These are phyloP conservation scores for Chalciporus sphaerocephalus DNA, from an alignment of 768 basidiomycete species.

Conservation along the genomic window DNA sequence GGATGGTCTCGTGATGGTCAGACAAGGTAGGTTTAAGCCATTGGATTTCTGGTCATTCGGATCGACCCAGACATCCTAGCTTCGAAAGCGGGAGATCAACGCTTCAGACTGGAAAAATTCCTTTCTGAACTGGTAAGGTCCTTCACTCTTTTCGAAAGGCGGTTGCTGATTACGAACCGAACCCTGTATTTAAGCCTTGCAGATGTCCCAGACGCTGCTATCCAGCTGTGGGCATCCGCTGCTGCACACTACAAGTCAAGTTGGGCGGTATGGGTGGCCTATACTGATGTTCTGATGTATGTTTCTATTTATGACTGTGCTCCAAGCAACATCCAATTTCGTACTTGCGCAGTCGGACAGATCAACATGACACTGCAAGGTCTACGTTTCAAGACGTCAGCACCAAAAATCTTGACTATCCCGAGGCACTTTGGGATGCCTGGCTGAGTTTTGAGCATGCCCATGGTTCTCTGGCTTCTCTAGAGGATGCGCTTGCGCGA, in stretches of 20 bases:
- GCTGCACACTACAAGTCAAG: constrained; percentile 64
- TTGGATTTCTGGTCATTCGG: neutral
- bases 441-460: constrained; percentile 87
- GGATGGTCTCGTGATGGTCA: constrained; percentile 58
- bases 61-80: constrained; percentile 35
- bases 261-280: constrained; percentile 72
- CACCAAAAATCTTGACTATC: constrained; percentile 83
- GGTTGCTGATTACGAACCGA: constrained; percentile 1
- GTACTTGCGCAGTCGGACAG: constrained; percentile 42
- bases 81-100: constrained; percentile 66
- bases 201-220: constrained; percentile 49
- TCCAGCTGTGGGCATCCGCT: constrained; percentile 62
- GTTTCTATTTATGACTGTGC: constrained; percentile 19
- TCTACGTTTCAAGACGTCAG: constrained; percentile 62
- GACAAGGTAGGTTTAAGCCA: constrained; percentile 41
- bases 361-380: constrained; percentile 57
- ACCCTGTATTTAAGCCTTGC: constrained; percentile 44
- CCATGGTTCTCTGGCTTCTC: constrained; percentile 65
- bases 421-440: constrained; percentile 89
- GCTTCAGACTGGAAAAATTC: constrained; percentile 79
- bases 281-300: constrained; percentile 71
- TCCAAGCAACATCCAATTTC: neutral
- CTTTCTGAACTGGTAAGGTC: constrained; percentile 66
- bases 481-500: constrained; percentile 59
- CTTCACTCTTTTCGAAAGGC: neutral